Evolutionary conservation across 2,329 filamentous ascomycete genomes (phyloP), one percentile per base, ranked within the genome.

Genomic region (Neopestalotiopsis sp.): DNA sequence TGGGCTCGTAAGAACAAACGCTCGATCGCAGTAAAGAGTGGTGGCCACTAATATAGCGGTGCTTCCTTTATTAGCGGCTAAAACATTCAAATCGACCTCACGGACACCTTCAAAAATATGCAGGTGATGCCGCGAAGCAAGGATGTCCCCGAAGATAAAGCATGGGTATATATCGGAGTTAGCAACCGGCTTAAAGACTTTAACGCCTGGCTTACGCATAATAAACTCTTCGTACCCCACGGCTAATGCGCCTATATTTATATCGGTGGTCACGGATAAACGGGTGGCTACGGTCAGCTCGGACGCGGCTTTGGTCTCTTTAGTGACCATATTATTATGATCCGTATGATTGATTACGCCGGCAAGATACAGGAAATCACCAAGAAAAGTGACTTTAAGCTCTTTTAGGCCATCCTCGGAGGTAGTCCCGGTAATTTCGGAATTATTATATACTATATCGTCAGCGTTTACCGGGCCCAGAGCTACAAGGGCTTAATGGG

Each of bases 351-450:
- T 2, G 83, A 83, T 30, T 82, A 82, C 0, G 76, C 80, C 17
- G 88, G 88, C 0, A 70, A 78, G 12, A 76, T 85, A 30, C 75
- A 85, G 1, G 82, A 81, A 4, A 81, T 88, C 4, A 85, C 81
- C 20, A 84, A 80, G n/a, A 73, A 80, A 0, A 76, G 80, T n/a
- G 82, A 90, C 66, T 72, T 82, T 0, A 88, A 91, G 53, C 80
- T 90, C 0, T 90, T 89, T 77, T 90, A 86, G 81, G 88, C 87
- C 1, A 79, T 89, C 3, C 80, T 84, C 7, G 88, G 88, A 3
- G 88, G 88, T 2, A 88, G 89, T 2, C 86, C 85, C 0, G 88
- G 87, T 1, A 90, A 86, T 42, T 87, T 88, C 64, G 89, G 85
- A 1, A 81, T 90, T 3, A 82, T 90, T 3, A 82, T 84, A 0